These are phyloP conservation scores for Irpex sp. DNA, from an alignment of 1,284 basidiomycete genomes.

Conservation along the genomic window DNA sequence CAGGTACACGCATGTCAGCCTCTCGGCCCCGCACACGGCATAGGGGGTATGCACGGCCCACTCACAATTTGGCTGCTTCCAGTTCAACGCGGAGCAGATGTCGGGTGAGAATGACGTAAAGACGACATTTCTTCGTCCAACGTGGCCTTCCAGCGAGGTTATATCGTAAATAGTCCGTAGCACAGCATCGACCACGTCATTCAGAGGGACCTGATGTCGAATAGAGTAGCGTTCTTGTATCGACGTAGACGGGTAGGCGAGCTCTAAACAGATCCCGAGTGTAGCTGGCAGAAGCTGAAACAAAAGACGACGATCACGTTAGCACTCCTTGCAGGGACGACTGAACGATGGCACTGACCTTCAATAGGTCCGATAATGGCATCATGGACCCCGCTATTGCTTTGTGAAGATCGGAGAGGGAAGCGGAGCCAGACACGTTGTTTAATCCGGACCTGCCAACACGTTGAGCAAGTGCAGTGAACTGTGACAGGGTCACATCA, in stretches of 20 bases:
- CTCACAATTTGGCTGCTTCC: constrained; percentile 99
- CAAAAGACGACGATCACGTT: constrained; percentile 11
- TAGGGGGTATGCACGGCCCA: constrained; percentile 10
- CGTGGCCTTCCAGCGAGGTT: constrained; percentile 45
- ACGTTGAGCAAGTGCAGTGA: constrained; percentile 60
- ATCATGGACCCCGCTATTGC: constrained; percentile 57
- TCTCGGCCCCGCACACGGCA: neutral
- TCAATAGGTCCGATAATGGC: constrained; percentile 69
- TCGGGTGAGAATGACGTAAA: constrained; percentile 89
- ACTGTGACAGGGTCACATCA: constrained; percentile 82
- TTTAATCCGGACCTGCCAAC: constrained; percentile 39
- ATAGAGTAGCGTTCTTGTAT: constrained; percentile 42
- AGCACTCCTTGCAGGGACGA: constrained; percentile 2
- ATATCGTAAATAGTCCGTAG: constrained; percentile 78
- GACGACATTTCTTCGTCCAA: constrained; percentile 68
- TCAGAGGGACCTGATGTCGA: constrained; percentile 62
- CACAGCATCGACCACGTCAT: constrained; percentile 80
- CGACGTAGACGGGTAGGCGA: constrained; percentile 62
- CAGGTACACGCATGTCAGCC: neutral
- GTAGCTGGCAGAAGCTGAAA: constrained; percentile 66
- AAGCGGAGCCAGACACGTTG: constrained; percentile 20
- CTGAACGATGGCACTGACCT: constrained; percentile 42
- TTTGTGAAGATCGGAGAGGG: constrained; percentile 55
- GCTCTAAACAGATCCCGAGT: constrained; percentile 77
- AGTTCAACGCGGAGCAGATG: constrained; percentile 88